phyloP scores from a whole-genome alignment of 371 early-diverging fungal genomes.

The Mucor irregularis region DNA sequence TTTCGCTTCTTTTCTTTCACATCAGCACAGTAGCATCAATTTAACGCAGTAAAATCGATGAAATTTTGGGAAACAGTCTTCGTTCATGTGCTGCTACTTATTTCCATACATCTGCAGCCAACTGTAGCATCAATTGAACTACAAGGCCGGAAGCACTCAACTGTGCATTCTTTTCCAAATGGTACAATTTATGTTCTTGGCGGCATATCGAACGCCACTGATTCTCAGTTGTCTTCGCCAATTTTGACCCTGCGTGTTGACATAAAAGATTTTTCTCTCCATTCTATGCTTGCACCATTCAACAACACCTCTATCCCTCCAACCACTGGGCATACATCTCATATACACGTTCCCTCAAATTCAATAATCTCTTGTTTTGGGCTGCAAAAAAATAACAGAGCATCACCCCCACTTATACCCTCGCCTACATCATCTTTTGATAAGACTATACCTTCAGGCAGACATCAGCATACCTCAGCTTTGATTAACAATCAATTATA shows the following conservation, averaged over 20 bases:
- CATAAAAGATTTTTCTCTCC: conserved; percentile 8
- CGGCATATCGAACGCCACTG: neutral
- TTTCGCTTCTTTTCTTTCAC: neutral
- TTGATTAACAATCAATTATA: neutral
- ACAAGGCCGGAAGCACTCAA: conserved; percentile 15
- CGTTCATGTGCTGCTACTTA: neutral
- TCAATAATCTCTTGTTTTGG: conserved; percentile 17
- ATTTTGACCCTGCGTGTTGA: conserved; percentile 9
- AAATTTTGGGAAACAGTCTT: neutral
- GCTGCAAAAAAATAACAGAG: neutral
- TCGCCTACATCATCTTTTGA: neutral
- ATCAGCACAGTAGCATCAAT: neutral
- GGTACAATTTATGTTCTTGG: conserved; percentile 20
- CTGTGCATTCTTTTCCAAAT: conserved; percentile 17
- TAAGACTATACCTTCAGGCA: neutral
- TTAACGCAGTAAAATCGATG: neutral
- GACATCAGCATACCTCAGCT: conserved; percentile 19
- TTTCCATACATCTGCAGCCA: neutral
- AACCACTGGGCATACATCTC: conserved; percentile 19
- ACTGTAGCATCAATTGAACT: conserved; percentile 7
- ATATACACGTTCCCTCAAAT: conserved; percentile 1
- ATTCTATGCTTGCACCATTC: neutral
- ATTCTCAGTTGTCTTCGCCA: conserved; percentile 3
- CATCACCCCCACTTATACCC: neutral
- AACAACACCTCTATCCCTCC: neutral